phyloP scores from a whole-genome alignment of 2,329 filamentous ascomycete species.

The Fusarium brachygibbosum region DNA sequence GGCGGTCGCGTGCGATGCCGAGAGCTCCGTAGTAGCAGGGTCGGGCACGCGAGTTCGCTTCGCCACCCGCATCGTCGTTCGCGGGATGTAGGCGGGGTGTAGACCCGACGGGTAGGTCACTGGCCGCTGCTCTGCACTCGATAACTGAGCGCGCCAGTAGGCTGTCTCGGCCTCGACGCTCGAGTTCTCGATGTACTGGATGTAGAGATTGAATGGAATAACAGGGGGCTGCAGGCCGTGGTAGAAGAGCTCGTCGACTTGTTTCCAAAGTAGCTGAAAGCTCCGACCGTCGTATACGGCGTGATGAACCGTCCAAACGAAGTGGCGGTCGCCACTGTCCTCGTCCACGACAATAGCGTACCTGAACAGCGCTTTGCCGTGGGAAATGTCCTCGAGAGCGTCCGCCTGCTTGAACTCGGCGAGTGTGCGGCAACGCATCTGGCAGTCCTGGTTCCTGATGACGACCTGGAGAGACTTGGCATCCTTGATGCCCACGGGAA shows the following conservation, averaged over 20 bases:
- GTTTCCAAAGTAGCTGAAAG: conserved; percentile 19
- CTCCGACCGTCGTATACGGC: conserved; percentile 16
- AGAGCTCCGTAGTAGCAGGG: conserved; percentile 12
- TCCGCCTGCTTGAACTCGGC: conserved; percentile 17
- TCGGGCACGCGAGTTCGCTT: conserved; percentile 15
- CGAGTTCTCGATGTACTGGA: conserved; percentile 14
- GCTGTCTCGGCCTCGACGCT: conserved; percentile 16
- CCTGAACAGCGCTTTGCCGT: conserved; percentile 15
- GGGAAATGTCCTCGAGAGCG: conserved; percentile 12
- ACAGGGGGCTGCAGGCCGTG: conserved; percentile 15
- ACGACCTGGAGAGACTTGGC: conserved; percentile 18
- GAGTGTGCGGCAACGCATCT: conserved; percentile 9
- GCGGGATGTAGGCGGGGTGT: conserved; percentile 14
- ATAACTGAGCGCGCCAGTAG: conserved; percentile 17
- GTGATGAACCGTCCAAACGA: conserved; percentile 18
- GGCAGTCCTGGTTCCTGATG: conserved; percentile 15
- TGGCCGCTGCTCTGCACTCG: conserved; percentile 9
- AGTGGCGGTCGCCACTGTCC: conserved; percentile 13
- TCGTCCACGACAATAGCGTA: conserved; percentile 17
- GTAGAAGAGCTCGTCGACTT: conserved; percentile 13
- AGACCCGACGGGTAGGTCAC: conserved; percentile 15
- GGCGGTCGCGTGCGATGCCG: conserved; percentile 6
- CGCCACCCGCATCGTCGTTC: conserved; percentile 14
- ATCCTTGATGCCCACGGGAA: conserved; percentile 16
- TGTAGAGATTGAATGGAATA: conserved; percentile 19